These are phyloP conservation scores for Nakaseomyces delphensis DNA, from an alignment of 1,139 yeast genomes.

Conservation along the genomic window DNA sequence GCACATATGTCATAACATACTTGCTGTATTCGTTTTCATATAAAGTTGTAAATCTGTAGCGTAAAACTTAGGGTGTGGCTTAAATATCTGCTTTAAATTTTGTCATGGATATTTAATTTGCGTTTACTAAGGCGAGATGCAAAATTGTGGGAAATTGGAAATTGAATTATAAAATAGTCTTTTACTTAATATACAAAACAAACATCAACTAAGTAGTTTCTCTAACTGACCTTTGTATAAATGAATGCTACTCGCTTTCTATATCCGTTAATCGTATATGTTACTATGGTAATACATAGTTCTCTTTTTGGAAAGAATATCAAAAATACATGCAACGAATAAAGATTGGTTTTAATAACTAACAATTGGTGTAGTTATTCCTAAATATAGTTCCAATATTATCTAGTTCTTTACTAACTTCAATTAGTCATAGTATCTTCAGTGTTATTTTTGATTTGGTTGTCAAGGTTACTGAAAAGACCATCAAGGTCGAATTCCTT, in stretches of 20 bases:
- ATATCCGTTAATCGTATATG: not conserved
- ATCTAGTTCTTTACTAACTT: not conserved
- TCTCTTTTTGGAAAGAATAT: not conserved
- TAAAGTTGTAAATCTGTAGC: no score
- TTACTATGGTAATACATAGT: conserved; percentile 2
- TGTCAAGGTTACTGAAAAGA: conserved; percentile 41
- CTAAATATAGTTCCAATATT: no score
- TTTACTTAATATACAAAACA: conserved; percentile 7
- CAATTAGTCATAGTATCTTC: conserved; percentile 16
- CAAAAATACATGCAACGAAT: not conserved
- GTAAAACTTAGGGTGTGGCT: no score
- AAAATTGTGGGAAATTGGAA: not conserved
- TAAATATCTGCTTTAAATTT: no score
- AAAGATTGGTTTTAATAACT: no score
- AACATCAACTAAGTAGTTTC: not conserved
- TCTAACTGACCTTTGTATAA: not conserved
- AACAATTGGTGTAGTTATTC: no score
- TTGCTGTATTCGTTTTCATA: no score
- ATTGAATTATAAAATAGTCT: not conserved
- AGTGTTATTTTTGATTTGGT: conserved; percentile 20
- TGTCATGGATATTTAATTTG: no score
- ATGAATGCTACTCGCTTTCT: conserved; percentile 1
- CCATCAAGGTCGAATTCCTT: conserved; percentile 89
- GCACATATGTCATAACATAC: conserved; percentile 6
- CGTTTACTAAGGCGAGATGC: no score